Conservation (phyloP, 345 rosid species). For the Barbarea vulgaris region DNA sequence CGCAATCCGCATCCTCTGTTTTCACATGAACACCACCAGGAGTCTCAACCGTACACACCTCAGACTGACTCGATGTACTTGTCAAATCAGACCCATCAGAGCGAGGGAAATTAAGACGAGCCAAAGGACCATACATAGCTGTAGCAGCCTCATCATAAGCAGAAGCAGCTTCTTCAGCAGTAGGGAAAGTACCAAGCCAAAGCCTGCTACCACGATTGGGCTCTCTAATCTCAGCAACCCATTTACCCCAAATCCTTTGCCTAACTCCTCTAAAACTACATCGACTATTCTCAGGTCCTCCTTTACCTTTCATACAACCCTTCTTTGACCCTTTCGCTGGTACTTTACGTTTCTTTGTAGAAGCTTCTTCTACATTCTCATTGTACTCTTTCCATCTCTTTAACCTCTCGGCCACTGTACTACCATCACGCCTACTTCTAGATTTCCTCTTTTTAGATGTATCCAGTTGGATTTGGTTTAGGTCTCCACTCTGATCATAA, state of each 20-base stretch:
- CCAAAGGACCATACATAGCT: conserved; percentile 66
- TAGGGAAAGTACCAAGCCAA: conserved; percentile 89
- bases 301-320: conserved; percentile 96
- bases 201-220: conserved; percentile 66
- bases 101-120: conserved; percentile 65
- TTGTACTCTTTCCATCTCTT: conserved; percentile 65
- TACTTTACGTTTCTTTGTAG: conserved; percentile 41
- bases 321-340: conserved; percentile 81
- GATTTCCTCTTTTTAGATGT: conserved; percentile 58
- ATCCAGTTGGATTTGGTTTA: conserved; percentile 13
- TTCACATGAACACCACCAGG: conserved; percentile 25
- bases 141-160: conserved; percentile 85
- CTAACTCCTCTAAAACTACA: conserved; percentile 78
- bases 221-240: conserved; percentile 92
- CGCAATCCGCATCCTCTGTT: conserved; percentile 40
- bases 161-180: conserved; percentile 70
- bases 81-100: conserved; percentile 37
- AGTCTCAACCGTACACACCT: conserved; percentile 47
- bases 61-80: conserved; percentile 47
- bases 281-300: conserved; percentile 70
- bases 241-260: conserved; percentile 92
- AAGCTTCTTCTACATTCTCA: conserved; percentile 31
- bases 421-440: conserved; percentile 48
- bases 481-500: conserved; percentile 27
- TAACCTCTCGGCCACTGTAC: conserved; percentile 54